Evolutionary conservation across 257 asterid species (phyloP).

Genomic region (Jacaranda mimosifolia): DNA sequence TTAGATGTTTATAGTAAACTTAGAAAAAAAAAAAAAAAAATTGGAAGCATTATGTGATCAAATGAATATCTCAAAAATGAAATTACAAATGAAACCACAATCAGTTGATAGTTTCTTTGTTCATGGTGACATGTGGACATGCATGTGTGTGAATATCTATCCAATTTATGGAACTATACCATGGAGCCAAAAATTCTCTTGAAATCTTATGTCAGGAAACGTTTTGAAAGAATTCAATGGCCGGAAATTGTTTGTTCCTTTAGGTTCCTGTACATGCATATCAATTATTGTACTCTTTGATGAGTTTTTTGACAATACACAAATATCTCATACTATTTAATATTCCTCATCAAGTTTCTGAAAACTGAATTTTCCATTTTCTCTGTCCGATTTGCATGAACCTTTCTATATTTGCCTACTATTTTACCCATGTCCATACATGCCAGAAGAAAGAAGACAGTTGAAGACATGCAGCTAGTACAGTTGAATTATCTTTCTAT

Average conservation of each 20-base stretch:
- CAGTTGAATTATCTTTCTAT: not conserved
- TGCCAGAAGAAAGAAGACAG: not conserved
- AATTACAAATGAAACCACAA: not conserved
- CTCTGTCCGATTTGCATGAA: slow-evolving; percentile 4
- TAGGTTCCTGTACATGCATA: not conserved
- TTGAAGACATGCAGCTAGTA: not conserved
- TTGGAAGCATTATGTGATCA: slow-evolving; percentile 3
- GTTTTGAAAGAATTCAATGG: not conserved
- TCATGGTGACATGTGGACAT: not conserved
- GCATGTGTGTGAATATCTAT: slow-evolving; percentile 2
- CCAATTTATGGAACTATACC: not conserved
- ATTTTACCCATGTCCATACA: not conserved
- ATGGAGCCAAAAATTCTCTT: not conserved
- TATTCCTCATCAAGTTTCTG: slow-evolving; percentile 5
- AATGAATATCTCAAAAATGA: not conserved
- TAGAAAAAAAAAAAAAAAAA: not conserved
- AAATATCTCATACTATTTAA: slow-evolving; percentile 20
- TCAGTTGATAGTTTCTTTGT: slow-evolving; percentile 12
- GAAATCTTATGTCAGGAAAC: slow-evolving; percentile 1
- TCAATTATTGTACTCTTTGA: not conserved
- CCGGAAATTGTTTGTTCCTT: slow-evolving; percentile 4
- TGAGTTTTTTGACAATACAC: slow-evolving; percentile 3
- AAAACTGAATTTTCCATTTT: slow-evolving; percentile 13
- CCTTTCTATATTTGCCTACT: slow-evolving; percentile 4
- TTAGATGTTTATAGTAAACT: slow-evolving; percentile 15